Percentiles rank a stretch among this genome's conserved stretches.
These are phyloP conservation scores for Excoecaria agallocha DNA, from an alignment of 345 rosid genomes.

Conservation along the genomic window DNA sequence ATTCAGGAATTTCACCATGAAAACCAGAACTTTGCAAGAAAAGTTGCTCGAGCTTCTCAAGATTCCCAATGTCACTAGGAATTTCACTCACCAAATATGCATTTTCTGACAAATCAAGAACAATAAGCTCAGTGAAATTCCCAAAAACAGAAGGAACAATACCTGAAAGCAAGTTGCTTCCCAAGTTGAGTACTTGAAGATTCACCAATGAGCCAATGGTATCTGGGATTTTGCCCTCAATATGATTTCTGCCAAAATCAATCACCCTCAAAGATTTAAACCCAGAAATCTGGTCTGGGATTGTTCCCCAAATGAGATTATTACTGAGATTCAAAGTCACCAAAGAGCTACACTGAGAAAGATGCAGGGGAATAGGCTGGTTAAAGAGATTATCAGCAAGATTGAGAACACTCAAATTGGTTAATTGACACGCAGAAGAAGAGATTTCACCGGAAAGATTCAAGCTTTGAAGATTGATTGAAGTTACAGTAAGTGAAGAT, in stretches of 20 bases:
- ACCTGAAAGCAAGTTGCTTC: slow-evolving; percentile 36
- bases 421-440: slow-evolving; percentile 60
- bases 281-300: slow-evolving; percentile 36
- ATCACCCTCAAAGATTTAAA: slow-evolving; percentile 21
- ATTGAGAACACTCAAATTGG: slow-evolving; percentile 59
- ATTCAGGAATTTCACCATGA: slow-evolving; percentile 67
- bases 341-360: slow-evolving; percentile 58
- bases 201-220: slow-evolving; percentile 25
- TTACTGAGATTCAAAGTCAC: slow-evolving; percentile 33
- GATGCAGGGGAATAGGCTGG: slow-evolving; percentile 81
- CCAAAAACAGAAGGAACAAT: slow-evolving; percentile 44
- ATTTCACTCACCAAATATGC: slow-evolving; percentile 59
- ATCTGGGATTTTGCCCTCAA: slow-evolving; percentile 32
- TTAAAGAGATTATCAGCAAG: slow-evolving; percentile 74
- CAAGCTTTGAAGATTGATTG: slow-evolving; percentile 65
- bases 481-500: slow-evolving; percentile 52
- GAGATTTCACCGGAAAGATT: slow-evolving; percentile 94
- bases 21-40: slow-evolving; percentile 75
- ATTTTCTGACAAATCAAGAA: slow-evolving; percentile 84
- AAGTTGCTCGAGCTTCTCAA: slow-evolving; percentile 69
- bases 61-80: slow-evolving; percentile 65
- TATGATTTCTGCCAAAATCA: slow-evolving; percentile 30
- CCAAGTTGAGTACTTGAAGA: slow-evolving; percentile 30
- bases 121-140: slow-evolving; percentile 64
- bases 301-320: slow-evolving; percentile 34